These are phyloP conservation scores for Vigna hirtella DNA, from an alignment of 306 rosid genomes.

Conservation along the genomic window DNA sequence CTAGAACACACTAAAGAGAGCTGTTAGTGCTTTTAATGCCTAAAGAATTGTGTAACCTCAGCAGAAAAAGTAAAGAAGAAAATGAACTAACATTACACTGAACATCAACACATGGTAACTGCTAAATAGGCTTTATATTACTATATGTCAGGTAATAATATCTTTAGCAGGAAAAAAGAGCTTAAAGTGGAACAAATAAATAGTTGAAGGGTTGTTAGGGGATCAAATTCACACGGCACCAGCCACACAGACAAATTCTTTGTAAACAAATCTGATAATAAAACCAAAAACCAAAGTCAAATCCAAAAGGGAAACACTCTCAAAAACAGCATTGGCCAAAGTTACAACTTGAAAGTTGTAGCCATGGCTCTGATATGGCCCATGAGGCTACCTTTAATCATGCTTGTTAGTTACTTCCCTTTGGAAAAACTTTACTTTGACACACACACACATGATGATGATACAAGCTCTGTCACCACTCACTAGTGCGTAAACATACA, in stretches of 20 bases:
- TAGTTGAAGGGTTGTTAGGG: background rate
- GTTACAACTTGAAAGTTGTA: background rate
- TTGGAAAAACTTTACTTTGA: constrained; percentile 3
- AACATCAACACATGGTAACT: too few relatives aligned
- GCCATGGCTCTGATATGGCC: background rate
- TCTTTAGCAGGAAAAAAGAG: background rate
- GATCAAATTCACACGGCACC: constrained; percentile 6
- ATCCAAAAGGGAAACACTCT: background rate
- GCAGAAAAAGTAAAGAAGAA: too few relatives aligned
- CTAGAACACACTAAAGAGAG: too few relatives aligned
- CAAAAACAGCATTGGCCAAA: background rate
- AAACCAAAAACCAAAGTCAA: background rate
- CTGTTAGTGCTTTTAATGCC: too few relatives aligned
- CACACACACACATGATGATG: constrained; percentile 19
- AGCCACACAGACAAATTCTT: background rate
- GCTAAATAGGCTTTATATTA: too few relatives aligned
- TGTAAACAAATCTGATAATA: background rate
- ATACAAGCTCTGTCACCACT: constrained; percentile 14
- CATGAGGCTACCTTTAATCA: constrained; percentile 15
- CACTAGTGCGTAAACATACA: constrained; percentile 33
- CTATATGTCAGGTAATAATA: too few relatives aligned
- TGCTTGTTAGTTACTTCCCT: background rate
- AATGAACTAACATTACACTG: too few relatives aligned
- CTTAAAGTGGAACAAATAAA: background rate
- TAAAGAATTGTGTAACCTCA: too few relatives aligned